A percentile compares a stretch with the other conserved stretches of the same genome.
Evolutionary conservation across 1,284 basidiomycete species (phyloP).

Genomic region (Boletellus sp.): DNA sequence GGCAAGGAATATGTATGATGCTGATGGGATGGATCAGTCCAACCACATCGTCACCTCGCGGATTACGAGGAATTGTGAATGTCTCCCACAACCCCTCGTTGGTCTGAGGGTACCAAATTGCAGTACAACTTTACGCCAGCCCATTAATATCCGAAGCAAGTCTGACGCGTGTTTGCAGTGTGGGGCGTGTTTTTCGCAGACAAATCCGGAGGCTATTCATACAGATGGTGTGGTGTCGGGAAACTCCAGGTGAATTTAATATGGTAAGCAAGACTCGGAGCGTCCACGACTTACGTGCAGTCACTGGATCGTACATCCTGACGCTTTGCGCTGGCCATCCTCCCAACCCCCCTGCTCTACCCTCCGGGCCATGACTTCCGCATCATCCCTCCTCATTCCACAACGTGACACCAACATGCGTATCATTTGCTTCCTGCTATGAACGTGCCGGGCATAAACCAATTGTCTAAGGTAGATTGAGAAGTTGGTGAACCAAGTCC

Average conservation of each 20-base stretch:
- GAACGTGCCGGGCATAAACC: slow-evolving; percentile 20
- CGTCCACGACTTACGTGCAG: slow-evolving; percentile 8
- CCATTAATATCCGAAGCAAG: neutral
- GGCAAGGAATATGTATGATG: slow-evolving; percentile 1
- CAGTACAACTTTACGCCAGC: slow-evolving; percentile 1
- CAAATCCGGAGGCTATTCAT: neutral
- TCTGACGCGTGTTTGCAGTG: neutral
- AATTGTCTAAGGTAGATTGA: slow-evolving; percentile 25
- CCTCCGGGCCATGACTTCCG: slow-evolving; percentile 19
- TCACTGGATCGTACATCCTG: slow-evolving; percentile 22
- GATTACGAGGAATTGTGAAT: neutral
- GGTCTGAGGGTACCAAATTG: slow-evolving; percentile 6
- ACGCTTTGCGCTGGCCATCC: slow-evolving; percentile 1
- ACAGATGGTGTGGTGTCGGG: neutral
- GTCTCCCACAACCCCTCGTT: slow-evolving; percentile 19
- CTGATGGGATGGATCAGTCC: slow-evolving; percentile 13
- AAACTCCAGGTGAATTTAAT: slow-evolving; percentile 8
- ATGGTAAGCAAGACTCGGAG: neutral
- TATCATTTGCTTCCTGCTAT: slow-evolving; percentile 26
- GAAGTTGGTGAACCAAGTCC: slow-evolving; percentile 25
- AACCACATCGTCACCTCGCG: slow-evolving; percentile 1
- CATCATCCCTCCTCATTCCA: slow-evolving; percentile 26
- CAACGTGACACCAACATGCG: slow-evolving; percentile 24
- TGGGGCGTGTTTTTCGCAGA: neutral
- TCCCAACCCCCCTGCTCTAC: slow-evolving; percentile 14